A percentile compares a stretch with the other conserved stretches of the same genome.
These are phyloP conservation scores for Phlegmacium glaucopus DNA, from an alignment of 768 basidiomycete genomes.

Conservation along the genomic window DNA sequence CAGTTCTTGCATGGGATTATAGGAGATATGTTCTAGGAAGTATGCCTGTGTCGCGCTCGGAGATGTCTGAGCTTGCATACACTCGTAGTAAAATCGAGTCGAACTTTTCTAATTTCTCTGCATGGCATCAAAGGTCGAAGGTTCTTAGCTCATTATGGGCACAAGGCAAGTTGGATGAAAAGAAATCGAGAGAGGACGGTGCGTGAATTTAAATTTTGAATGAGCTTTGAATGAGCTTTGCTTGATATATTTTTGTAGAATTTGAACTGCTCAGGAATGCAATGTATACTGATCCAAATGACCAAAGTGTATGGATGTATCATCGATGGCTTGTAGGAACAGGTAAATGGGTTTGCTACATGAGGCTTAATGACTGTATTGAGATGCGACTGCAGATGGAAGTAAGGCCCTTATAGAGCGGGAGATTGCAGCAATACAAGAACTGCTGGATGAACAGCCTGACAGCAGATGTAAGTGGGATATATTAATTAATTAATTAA, in stretches of 20 bases:
- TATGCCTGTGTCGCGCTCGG: constrained; percentile 56
- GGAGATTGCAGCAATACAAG: constrained; percentile 78
- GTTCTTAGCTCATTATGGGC: constrained; percentile 67
- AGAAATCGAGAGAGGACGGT: constrained; percentile 70
- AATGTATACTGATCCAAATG: constrained; percentile 93
- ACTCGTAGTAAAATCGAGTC: constrained; percentile 89
- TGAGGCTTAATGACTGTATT: not conserved
- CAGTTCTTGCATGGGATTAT: constrained; percentile 96
- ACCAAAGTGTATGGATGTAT: constrained; percentile 98
- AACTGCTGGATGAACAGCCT: constrained; percentile 83
- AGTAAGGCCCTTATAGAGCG: constrained; percentile 55
- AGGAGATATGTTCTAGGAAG: constrained; percentile 78
- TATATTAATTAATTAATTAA: not conserved
- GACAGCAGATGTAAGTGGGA: constrained; percentile 86
- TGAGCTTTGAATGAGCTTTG: not conserved
- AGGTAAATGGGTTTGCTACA: constrained; percentile 29
- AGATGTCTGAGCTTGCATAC: constrained; percentile 73
- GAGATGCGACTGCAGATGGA: constrained; percentile 43
- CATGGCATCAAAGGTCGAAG: constrained; percentile 97
- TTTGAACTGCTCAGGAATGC: constrained; percentile 92
- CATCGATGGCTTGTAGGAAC: constrained; percentile 94
- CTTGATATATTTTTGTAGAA: constrained; percentile 45
- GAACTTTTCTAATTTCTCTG: constrained; percentile 97
- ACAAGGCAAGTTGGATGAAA: constrained; percentile 46
- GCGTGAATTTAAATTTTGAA: constrained; percentile 13